Evolutionary conservation across 805 yeast genomes (phyloP).

Genomic region (Lipomyces mesembrius): DNA sequence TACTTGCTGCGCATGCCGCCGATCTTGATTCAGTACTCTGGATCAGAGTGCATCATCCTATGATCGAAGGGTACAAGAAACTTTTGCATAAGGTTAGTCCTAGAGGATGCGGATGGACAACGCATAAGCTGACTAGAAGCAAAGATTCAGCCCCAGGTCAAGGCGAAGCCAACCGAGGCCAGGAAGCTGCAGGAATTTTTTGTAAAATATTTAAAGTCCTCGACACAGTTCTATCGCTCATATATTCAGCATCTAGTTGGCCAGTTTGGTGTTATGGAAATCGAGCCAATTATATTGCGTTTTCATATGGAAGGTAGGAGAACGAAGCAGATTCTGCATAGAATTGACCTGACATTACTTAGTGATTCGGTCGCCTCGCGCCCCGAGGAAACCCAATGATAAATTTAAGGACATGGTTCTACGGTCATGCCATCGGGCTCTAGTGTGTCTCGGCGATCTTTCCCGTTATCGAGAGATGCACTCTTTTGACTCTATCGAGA

Average conservation of each 20-base stretch:
- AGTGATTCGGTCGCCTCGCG: conserved; percentile 4
- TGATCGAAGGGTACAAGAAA: conserved; percentile 25
- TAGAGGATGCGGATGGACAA: background rate
- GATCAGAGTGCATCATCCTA: conserved; percentile 25
- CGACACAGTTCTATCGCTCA: conserved; percentile 26
- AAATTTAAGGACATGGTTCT: conserved; percentile 13
- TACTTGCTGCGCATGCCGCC: conserved; percentile 16
- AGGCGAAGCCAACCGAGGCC: conserved; percentile 26
- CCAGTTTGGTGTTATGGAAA: conserved; percentile 22
- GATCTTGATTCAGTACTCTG: conserved; percentile 30
- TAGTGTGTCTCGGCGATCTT: conserved; percentile 37
- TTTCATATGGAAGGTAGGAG: conserved; percentile 23
- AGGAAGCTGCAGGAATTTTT: conserved; percentile 30
- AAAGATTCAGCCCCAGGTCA: conserved; percentile 24
- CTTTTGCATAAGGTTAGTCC: conserved; percentile 23
- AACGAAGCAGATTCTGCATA: background rate
- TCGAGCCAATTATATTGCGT: conserved; percentile 20
- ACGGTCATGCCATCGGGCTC: conserved; percentile 29
- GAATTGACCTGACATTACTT: background rate
- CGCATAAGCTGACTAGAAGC: background rate
- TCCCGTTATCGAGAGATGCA: conserved; percentile 37
- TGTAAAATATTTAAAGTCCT: conserved; percentile 28
- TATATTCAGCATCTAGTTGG: conserved; percentile 24
- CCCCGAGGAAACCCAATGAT: conserved; percentile 2
- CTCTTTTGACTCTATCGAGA: conserved; percentile 18